phyloP scores from a whole-genome alignment of 225 moss, liverwort and hornwort genomes.

The Climacium dendroides region DNA sequence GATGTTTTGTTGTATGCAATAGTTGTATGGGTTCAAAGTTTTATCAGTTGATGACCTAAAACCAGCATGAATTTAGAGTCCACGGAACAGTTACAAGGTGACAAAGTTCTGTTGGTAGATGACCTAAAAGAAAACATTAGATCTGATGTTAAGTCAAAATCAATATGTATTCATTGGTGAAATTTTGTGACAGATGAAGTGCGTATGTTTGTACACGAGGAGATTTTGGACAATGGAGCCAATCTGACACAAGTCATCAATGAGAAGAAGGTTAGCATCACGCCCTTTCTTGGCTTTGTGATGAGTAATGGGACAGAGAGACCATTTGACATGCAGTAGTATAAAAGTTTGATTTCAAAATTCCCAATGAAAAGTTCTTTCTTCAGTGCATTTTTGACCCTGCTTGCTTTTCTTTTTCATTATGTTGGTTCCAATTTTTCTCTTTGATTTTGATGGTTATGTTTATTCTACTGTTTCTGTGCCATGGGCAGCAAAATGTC shows the following conservation, averaged over 20 bases:
- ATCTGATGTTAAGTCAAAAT: background rate
- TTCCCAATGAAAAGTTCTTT: background rate
- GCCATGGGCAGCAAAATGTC: constrained; percentile 42
- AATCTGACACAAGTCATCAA: constrained; percentile 49
- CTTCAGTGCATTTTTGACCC: background rate
- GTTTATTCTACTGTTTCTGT: background rate
- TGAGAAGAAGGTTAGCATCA: constrained; percentile 28
- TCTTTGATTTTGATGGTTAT: background rate
- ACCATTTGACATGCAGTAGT: background rate
- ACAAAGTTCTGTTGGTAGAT: background rate
- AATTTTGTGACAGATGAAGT: constrained; percentile 44
- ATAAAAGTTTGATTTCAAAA: background rate
- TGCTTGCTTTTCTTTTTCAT: background rate
- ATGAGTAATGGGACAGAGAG: background rate
- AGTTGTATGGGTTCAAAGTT: background rate
- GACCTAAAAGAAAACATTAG: background rate
- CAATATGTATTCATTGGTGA: too few relatives aligned
- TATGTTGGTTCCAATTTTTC: background rate
- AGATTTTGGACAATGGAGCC: constrained; percentile 40
- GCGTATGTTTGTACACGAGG: constrained; percentile 64
- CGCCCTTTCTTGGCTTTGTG: background rate
- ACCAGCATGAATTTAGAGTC: background rate
- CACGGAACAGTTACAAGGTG: background rate
- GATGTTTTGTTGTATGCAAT: background rate
- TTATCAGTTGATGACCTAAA: background rate